These are phyloP conservation scores for Pyrrhoderma noxium DNA, from an alignment of 1,284 basidiomycete genomes.

Conservation along the genomic window DNA sequence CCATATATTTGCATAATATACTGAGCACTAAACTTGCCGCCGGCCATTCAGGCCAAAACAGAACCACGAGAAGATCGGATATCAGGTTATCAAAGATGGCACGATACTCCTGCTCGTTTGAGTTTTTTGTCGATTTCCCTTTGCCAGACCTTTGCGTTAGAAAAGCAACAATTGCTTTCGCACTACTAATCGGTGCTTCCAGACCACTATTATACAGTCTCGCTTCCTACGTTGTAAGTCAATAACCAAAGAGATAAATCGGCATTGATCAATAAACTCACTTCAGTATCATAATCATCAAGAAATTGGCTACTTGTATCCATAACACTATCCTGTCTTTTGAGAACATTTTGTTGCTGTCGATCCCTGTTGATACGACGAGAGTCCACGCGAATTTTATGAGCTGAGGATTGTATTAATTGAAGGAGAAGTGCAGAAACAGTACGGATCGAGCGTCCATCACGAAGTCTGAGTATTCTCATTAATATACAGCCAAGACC, in stretches of 20 bases:
- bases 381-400: constrained; percentile 64
- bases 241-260: too few relatives aligned
- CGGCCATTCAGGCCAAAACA: constrained; percentile 97
- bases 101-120: constrained; percentile 87
- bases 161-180: constrained; percentile 78
- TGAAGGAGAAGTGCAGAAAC: constrained; percentile 90
- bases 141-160: constrained; percentile 80
- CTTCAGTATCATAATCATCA: constrained; percentile 60
- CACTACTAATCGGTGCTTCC: constrained; percentile 77
- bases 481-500: not conserved
- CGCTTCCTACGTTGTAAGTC: constrained; percentile 44
- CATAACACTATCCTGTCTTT: constrained; percentile 50
- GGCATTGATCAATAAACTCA: too few relatives aligned
- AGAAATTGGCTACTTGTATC: constrained; percentile 43
- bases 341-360: constrained; percentile 52
- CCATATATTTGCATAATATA: constrained; percentile 79
- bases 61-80: constrained; percentile 79
- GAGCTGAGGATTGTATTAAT: constrained; percentile 90
- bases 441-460: constrained; percentile 83
- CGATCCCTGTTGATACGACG: constrained; percentile 53
- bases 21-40: constrained; percentile 77
- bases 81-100: constrained; percentile 87
- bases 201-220: constrained; percentile 57
- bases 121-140: constrained; percentile 77
- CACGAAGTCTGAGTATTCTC: constrained; percentile 48